phyloP scores from a whole-genome alignment of 495 filamentous ascomycete genomes.

The Xylaria telfairii region DNA sequence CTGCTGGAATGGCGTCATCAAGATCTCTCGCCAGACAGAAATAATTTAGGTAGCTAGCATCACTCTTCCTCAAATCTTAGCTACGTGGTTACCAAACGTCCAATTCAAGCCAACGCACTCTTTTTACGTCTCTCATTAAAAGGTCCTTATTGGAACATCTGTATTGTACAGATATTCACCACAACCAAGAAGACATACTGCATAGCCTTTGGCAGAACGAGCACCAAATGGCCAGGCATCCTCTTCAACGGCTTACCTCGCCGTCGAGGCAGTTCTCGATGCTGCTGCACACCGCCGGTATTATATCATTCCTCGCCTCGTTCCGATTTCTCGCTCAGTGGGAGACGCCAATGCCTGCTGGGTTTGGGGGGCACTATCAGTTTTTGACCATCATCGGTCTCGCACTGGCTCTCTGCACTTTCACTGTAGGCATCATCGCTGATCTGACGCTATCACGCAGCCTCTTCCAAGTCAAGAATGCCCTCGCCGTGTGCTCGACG shows the following conservation, averaged over 20 bases:
- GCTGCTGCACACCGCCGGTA: constrained; percentile 70
- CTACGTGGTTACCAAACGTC: background rate
- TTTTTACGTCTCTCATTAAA: background rate
- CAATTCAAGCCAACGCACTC: background rate
- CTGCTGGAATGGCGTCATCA: constrained; percentile 15
- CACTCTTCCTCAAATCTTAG: background rate
- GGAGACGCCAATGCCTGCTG: constrained; percentile 61
- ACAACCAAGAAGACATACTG: background rate
- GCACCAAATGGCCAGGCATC: constrained; percentile 56
- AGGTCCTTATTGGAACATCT: background rate
- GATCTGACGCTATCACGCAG: constrained; percentile 70
- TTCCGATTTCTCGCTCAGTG: constrained; percentile 62
- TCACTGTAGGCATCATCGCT: constrained; percentile 71
- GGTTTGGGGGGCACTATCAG: constrained; percentile 85
- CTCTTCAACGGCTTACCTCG: constrained; percentile 72
- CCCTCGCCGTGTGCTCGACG: constrained; percentile 71
- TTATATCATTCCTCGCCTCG: constrained; percentile 70
- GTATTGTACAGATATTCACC: background rate
- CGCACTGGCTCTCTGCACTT: constrained; percentile 69
- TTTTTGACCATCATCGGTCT: constrained; percentile 87
- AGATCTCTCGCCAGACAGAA: background rate
- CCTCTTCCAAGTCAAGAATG: constrained; percentile 78
- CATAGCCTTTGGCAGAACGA: background rate
- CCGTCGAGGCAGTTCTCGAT: constrained; percentile 74
- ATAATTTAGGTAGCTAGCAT: background rate